Evolutionary conservation across 2,329 filamentous ascomycete genomes (phyloP).

Genomic region (Colletotrichum sp.): DNA sequence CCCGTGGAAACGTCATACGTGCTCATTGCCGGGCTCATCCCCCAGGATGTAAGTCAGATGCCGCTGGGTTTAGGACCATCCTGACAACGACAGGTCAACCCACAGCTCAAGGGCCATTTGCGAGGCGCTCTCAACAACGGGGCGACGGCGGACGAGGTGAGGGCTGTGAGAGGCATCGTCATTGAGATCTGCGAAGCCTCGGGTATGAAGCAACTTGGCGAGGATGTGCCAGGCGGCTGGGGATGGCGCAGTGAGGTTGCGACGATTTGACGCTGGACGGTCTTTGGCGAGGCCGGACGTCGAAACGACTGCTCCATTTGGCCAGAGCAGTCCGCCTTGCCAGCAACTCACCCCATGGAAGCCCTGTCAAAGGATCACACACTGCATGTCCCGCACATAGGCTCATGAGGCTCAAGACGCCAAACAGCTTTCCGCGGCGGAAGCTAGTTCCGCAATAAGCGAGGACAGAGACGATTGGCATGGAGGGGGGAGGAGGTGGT

Average conservation of each 20-base stretch:
- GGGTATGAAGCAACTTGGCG: constrained; percentile 48
- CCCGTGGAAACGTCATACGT: constrained; percentile 54
- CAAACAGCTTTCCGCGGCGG: background rate
- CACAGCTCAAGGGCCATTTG: constrained; percentile 59
- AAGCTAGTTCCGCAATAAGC: constrained; percentile 11
- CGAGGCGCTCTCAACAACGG: constrained; percentile 55
- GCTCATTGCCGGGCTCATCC: constrained; percentile 55
- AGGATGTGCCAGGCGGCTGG: constrained; percentile 40
- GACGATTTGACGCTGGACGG: constrained; percentile 33
- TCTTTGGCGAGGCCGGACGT: background rate
- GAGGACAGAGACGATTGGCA: background rate
- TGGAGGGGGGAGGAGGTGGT: background rate
- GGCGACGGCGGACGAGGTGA: constrained; percentile 52
- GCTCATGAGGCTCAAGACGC: background rate
- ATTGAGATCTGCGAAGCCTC: constrained; percentile 51
- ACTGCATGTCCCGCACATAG: background rate
- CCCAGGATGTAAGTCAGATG: constrained; percentile 49
- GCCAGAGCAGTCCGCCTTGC: background rate
- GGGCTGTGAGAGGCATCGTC: constrained; percentile 50
- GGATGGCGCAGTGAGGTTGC: constrained; percentile 52
- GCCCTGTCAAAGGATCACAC: background rate
- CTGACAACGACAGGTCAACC: constrained; percentile 45
- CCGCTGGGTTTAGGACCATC: background rate
- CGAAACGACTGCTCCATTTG: background rate
- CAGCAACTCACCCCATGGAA: background rate